Percentiles rank a stretch among this genome's conserved stretches.
These are phyloP conservation scores for Pyrenophora seminiperda DNA, from an alignment of 2,329 filamentous ascomycete species.

Conservation along the genomic window DNA sequence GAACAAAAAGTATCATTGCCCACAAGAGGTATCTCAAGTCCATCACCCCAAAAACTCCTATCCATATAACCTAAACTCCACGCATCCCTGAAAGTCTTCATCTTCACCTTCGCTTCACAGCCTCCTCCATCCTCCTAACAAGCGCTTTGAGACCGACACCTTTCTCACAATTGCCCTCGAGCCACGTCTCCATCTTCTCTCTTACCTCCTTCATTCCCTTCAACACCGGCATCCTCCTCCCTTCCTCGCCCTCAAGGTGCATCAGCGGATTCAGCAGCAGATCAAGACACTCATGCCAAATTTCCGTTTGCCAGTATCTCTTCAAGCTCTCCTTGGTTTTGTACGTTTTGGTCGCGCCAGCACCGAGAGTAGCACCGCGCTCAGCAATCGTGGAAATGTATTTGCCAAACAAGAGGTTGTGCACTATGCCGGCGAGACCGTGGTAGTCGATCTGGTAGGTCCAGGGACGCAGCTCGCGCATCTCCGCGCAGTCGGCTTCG, in stretches of 20 bases:
- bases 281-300: conserved; percentile 85
- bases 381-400: conserved; percentile 80
- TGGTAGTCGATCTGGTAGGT: conserved; percentile 98
- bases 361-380: conserved; percentile 59
- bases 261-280: conserved; percentile 80
- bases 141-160: conserved; percentile 65
- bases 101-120: conserved; percentile 59
- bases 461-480: conserved; percentile 92
- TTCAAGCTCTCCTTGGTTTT: conserved; percentile 82
- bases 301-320: conserved; percentile 93
- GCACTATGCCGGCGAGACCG: conserved; percentile 84
- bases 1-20: neutral
- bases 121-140: conserved; percentile 68
- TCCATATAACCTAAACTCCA: conserved; percentile 14
- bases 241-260: conserved; percentile 69
- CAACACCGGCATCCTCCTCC: conserved; percentile 71
- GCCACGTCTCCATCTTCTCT: conserved; percentile 81
- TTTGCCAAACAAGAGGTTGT: conserved; percentile 88
- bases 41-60: conserved; percentile 20
- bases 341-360: conserved; percentile 69
- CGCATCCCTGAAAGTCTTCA: neutral
- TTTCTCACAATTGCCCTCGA: conserved; percentile 80
- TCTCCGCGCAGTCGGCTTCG: conserved; percentile 89
- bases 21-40: neutral
- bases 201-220: conserved; percentile 71